phyloP scores from a whole-genome alignment of 148 eudicot species.

The Talinum fruticosum region DNA sequence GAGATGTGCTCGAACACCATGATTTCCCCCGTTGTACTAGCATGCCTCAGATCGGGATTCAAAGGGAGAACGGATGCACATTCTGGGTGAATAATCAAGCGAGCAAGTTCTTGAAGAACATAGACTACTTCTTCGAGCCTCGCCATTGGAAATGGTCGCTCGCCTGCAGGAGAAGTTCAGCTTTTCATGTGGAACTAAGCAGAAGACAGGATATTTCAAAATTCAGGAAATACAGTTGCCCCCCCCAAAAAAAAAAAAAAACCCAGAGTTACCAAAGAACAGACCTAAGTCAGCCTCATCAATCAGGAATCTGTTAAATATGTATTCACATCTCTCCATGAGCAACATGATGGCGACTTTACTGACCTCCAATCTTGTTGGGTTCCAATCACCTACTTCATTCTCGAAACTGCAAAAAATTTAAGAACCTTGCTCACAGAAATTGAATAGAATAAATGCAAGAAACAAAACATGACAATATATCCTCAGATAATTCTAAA shows the following conservation, averaged over 20 bases:
- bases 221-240: neutral
- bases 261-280: slow-evolving; percentile 18
- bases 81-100: slow-evolving; percentile 61
- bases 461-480: neutral
- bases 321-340: slow-evolving; percentile 79
- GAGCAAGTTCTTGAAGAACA: slow-evolving; percentile 79
- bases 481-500: neutral
- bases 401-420: slow-evolving; percentile 44
- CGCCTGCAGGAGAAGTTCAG: slow-evolving; percentile 45
- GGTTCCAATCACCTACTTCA: slow-evolving; percentile 48
- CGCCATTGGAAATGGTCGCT: slow-evolving; percentile 61
- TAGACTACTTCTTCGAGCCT: slow-evolving; percentile 78
- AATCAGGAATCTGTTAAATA: slow-evolving; percentile 60
- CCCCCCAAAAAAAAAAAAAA: neutral
- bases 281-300: slow-evolving; percentile 81
- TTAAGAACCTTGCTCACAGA: neutral
- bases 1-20: slow-evolving; percentile 56
- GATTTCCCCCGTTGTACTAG: slow-evolving; percentile 34
- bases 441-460: neutral
- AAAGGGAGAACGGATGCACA: slow-evolving; percentile 67
- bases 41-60: slow-evolving; percentile 47
- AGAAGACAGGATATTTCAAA: neutral
- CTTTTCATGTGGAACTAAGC: slow-evolving; percentile 7
- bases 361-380: slow-evolving; percentile 65
- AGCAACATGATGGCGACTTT: slow-evolving; percentile 64